Evolutionary conservation across 2,329 filamentous ascomycete genomes (phyloP).

Genomic region (Trichoderma semiorbis): DNA sequence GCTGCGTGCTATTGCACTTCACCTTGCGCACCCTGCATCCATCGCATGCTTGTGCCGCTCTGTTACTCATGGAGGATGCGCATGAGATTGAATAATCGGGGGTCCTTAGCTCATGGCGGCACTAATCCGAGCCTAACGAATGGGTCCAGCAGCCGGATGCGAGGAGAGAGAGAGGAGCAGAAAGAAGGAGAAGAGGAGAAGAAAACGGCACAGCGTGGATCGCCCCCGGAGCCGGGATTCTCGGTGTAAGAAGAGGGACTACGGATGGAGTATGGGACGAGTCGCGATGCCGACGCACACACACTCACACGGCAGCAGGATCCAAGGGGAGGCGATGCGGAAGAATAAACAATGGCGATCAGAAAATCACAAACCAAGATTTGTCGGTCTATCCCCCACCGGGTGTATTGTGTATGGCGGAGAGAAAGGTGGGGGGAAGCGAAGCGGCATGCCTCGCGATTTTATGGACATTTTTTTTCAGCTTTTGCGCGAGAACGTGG

Average conservation of each 20-base stretch:
- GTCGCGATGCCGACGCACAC: not conserved
- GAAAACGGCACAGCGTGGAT: not conserved
- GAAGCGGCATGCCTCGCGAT: not conserved
- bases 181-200: not conserved
- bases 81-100: constrained; percentile 2
- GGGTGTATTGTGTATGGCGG: not conserved
- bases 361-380: constrained; percentile 3
- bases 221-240: not conserved
- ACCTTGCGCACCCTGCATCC: constrained; percentile 39
- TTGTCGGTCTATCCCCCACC: not conserved
- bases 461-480: not conserved
- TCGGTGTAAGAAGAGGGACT: not conserved
- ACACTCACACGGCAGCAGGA: not conserved
- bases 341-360: not conserved
- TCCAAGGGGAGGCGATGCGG: not conserved
- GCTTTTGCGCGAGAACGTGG: not conserved
- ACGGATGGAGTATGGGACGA: not conserved
- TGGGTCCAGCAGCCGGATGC: constrained; percentile 16
- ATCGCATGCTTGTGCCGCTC: constrained; percentile 34
- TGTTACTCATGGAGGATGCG: constrained; percentile 21
- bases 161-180: not conserved
- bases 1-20: constrained; percentile 33
- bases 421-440: not conserved
- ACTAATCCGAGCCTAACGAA: not conserved
- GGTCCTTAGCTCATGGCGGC: constrained; percentile 17